These are phyloP conservation scores for Inga leiocalycina DNA, from an alignment of 306 rosid genomes.

Conservation along the genomic window DNA sequence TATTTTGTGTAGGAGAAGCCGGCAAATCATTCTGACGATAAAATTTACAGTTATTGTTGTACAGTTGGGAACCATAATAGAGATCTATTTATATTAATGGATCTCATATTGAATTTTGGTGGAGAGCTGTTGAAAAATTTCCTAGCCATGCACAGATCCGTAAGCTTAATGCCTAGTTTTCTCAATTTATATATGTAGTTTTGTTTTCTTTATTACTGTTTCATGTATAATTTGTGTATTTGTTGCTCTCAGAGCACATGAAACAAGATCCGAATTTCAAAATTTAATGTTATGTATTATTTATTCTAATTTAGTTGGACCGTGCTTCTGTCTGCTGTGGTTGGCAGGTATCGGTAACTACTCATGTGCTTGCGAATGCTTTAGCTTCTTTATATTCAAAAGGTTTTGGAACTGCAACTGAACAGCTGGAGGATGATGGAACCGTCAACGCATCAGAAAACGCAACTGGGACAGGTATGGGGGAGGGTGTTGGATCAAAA, in stretches of 20 bases:
- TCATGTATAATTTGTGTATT: neutral
- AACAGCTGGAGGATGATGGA: conserved; percentile 59
- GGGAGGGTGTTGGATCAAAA: conserved; percentile 77
- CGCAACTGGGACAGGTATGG: conserved; percentile 83
- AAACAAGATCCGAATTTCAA: neutral
- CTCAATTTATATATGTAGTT: neutral
- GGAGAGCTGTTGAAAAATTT: conserved; percentile 66
- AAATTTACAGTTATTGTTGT: conserved; percentile 18
- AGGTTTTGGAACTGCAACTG: conserved; percentile 69
- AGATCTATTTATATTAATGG: conserved; percentile 50
- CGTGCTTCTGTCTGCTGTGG: conserved; percentile 19
- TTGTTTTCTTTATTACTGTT: neutral
- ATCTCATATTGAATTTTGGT: conserved; percentile 56
- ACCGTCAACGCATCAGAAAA: conserved; percentile 52
- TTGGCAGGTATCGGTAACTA: conserved; percentile 73
- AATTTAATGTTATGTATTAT: neutral
- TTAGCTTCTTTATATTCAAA: conserved; percentile 63
- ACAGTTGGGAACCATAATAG: conserved; percentile 52
- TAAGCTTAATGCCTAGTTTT: conserved; percentile 41
- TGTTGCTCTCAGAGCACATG: neutral
- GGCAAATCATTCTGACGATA: conserved; percentile 42
- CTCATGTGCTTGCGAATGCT: conserved; percentile 66
- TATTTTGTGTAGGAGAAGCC: conserved; percentile 58
- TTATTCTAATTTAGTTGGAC: conserved; percentile 7
- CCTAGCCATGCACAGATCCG: conserved; percentile 71